A percentile compares a stretch with the other conserved stretches of the same genome.
Conservation (phyloP, 2,329 filamentous ascomycete species). For the Trichophyton schoenleinii region DNA sequence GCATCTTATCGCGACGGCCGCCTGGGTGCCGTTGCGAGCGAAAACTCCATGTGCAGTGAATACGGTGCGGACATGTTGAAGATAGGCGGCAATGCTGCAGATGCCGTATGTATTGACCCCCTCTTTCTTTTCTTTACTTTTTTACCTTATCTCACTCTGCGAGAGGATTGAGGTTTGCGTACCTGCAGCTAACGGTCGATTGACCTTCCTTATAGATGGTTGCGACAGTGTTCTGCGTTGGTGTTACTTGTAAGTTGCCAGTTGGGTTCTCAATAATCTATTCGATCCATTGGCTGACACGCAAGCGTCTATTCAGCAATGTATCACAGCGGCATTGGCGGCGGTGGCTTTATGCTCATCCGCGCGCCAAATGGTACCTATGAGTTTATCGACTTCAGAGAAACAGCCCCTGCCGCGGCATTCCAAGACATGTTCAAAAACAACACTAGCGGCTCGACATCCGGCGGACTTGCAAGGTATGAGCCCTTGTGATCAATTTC, state of each 20-base stretch:
- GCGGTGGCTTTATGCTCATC: conserved; percentile 81
- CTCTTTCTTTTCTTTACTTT: background rate
- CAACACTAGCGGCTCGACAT: conserved; percentile 53
- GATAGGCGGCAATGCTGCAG: conserved; percentile 58
- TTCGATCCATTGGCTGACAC: conserved; percentile 2
- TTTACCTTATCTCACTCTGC: background rate
- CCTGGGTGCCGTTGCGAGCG: conserved; percentile 56
- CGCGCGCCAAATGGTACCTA: conserved; percentile 60
- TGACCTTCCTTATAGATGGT: conserved; percentile 40
- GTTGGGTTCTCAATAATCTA: background rate
- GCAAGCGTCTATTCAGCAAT: conserved; percentile 36
- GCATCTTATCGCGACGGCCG: background rate
- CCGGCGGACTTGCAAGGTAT: conserved; percentile 56
- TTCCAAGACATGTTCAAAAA: conserved; percentile 73
- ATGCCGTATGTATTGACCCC: conserved; percentile 41
- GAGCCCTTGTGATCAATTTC: background rate
- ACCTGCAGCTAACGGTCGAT: background rate
- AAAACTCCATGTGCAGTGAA: conserved; percentile 54
- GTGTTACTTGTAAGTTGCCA: conserved; percentile 46
- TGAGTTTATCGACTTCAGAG: conserved; percentile 80
- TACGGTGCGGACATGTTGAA: conserved; percentile 55
- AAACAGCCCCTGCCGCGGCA: conserved; percentile 71
- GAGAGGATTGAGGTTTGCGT: background rate
- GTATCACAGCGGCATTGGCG: conserved; percentile 72
- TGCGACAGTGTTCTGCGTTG: conserved; percentile 61